Conservation (phyloP, 306 rosid species). For the Vigna angularis region DNA sequence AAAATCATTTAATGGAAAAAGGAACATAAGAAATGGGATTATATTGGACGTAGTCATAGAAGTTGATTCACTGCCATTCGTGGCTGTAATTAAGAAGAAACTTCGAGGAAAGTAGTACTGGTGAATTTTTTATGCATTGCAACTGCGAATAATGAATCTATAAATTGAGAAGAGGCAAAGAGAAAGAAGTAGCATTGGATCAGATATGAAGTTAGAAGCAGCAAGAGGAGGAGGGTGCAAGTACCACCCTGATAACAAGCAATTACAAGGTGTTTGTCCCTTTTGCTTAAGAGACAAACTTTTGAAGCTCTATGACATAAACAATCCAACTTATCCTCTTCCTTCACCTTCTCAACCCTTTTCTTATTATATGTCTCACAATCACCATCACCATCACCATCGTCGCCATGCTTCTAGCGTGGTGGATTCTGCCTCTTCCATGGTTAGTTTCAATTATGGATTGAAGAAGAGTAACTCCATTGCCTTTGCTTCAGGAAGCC, state of each 20-base stretch:
- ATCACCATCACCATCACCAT: neutral
- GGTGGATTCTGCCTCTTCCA: constrained; percentile 51
- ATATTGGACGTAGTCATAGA: constrained; percentile 46
- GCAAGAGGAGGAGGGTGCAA: constrained; percentile 50
- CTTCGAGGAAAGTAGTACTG: constrained; percentile 30
- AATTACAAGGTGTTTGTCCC: constrained; percentile 65
- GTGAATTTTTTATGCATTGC: constrained; percentile 29
- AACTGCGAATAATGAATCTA: constrained; percentile 26
- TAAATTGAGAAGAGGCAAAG: constrained; percentile 25
- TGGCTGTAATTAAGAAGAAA: constrained; percentile 12
- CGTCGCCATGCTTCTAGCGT: constrained; percentile 55
- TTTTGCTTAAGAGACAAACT: constrained; percentile 65
- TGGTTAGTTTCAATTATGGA: constrained; percentile 35
- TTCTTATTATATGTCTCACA: constrained; percentile 38
- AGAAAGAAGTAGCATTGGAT: neutral
- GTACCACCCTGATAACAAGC: constrained; percentile 52
- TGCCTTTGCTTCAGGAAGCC: constrained; percentile 50
- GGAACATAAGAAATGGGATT: constrained; percentile 15
- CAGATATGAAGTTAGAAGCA: constrained; percentile 42
- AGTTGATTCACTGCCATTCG: neutral
- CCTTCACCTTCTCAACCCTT: neutral
- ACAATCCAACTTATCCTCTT: constrained; percentile 20
- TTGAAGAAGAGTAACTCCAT: constrained; percentile 72
- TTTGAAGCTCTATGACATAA: constrained; percentile 50
- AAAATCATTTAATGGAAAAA: neutral